Base-by-base conservation (phyloP, 2,329 filamentous ascomycete species). In the Fusarium decemcellulare region DNA sequence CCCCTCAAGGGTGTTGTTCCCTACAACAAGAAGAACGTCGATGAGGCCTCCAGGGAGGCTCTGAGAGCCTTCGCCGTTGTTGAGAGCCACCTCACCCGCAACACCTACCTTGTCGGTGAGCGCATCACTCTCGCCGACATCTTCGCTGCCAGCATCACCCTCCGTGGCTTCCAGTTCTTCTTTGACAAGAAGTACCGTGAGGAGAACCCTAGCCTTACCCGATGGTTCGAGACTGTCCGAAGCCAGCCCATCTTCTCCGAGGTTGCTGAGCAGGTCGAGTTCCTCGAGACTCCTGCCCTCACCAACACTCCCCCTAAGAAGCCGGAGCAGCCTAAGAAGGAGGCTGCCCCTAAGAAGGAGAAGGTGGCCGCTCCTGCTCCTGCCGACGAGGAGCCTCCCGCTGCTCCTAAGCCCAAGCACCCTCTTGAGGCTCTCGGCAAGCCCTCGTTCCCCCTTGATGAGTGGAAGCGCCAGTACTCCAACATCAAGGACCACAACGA, bases 381-480 rank as follows among this genome's bases (percentile, higher is more conserved):
- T n/a, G 77, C 82, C 58, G 83, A 72, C 27, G 80, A 80, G 52
- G 77, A 78, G 69, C 84, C 85, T 64, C 81, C 78, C 54, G 83
- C 87, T 63, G 88, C 90, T 69, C 93, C 94, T 79, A 98, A 98
- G 91, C 84, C 95, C 81, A 99, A 98, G 92, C 96, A 99, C 88
- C 95, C 96, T 76, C 88, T 97, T 72, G 95, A 97, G 83, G 82
- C 89, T 74, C 92, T 98, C 59, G 90, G 91, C 78, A 92, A 91
- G 81, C 86, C 96, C 67, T 90, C 91, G 62, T 89, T 97, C 79
- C 87, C 92, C 75, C 89, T 99, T 61, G 96, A 99, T 80, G 96
- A 99, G 86, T 97, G 92, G 93, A 99, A 99, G 92, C 94, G 96
- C 80, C 91, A 93, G 83, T 99, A 97, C 91, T 99, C 96, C 78